A percentile compares a stretch with the other conserved stretches of the same genome.
phyloP scores from a whole-genome alignment of 169 alveolate species.

The Eimeria sp. region DNA sequence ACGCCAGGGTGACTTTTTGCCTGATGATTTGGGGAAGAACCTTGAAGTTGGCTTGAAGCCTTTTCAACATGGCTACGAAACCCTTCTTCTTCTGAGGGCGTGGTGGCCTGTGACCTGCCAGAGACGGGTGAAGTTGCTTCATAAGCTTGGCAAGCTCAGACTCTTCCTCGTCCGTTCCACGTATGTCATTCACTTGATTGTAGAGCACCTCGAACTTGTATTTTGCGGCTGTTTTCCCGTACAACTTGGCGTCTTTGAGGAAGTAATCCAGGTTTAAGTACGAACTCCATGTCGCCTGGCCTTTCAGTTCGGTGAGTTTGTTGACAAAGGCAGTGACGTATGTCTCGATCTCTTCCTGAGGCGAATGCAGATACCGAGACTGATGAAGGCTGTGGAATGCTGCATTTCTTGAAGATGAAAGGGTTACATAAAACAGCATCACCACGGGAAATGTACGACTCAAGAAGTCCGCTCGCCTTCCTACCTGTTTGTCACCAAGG shows the following conservation, averaged over 20 bases:
- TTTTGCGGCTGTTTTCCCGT: slow-evolving; percentile 39
- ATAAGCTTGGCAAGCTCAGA: slow-evolving; percentile 37
- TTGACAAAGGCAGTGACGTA: slow-evolving; percentile 53
- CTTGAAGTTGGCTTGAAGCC: background rate
- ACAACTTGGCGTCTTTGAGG: slow-evolving; percentile 22
- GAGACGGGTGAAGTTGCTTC: slow-evolving; percentile 59
- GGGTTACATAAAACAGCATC: background rate
- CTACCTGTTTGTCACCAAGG: slow-evolving; percentile 15
- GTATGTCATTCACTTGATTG: slow-evolving; percentile 61
- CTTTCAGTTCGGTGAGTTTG: slow-evolving; percentile 30
- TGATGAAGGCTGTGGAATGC: too few relatives aligned
- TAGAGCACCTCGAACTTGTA: slow-evolving; percentile 69
- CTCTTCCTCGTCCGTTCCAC: slow-evolving; percentile 14
- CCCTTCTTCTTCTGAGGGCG: slow-evolving; percentile 47
- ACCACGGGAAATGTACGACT: background rate
- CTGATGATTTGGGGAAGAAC: background rate
- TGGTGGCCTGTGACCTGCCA: slow-evolving; percentile 60
- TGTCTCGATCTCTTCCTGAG: slow-evolving; percentile 8
- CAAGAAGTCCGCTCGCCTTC: background rate
- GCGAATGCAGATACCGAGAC: background rate
- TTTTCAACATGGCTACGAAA: background rate
- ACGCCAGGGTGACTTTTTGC: background rate
- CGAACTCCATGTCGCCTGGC: slow-evolving; percentile 17
- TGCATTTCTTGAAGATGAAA: background rate
- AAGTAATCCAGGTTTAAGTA: slow-evolving; percentile 53